A percentile compares a stretch with the other conserved stretches of the same genome.
Evolutionary conservation across 1,139 yeast species (phyloP).

Genomic region (Yamadazyma pseudoaaseri): DNA sequence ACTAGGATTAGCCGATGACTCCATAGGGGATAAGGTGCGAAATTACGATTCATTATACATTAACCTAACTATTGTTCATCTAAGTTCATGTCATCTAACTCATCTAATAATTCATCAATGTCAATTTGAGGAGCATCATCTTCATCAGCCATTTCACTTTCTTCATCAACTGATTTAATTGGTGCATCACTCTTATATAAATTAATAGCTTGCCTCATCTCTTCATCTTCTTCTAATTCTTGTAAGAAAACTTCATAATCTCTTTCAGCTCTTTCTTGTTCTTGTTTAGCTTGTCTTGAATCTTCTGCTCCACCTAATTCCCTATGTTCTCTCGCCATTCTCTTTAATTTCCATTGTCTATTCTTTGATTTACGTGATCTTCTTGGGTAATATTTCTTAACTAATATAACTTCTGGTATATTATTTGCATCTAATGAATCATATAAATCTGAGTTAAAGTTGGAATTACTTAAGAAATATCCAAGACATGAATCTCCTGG

Average conservation of each 20-base stretch:
- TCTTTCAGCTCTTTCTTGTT: conserved; percentile 87
- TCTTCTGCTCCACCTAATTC: conserved; percentile 80
- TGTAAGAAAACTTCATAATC: conserved; percentile 96
- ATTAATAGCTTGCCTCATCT: conserved; percentile 87
- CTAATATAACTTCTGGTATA: conserved; percentile 86
- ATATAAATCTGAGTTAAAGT: conserved; percentile 83
- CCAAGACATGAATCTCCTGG: conserved; percentile 97
- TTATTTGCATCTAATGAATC: conserved; percentile 64
- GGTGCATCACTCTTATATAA: conserved; percentile 67
- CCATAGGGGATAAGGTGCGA: neutral
- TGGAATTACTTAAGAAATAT: conserved; percentile 77
- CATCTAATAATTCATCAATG: conserved; percentile 84
- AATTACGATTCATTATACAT: conserved; percentile 1
- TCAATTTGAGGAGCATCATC: conserved; percentile 77
- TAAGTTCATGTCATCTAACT: conserved; percentile 87
- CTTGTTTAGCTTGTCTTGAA: conserved; percentile 80
- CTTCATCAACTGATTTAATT: conserved; percentile 39
- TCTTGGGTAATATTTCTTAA: conserved; percentile 88
- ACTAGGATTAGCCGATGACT: conserved; percentile 8
- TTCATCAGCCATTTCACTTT: conserved; percentile 51
- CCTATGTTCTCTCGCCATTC: conserved; percentile 95
- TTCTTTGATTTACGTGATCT: conserved; percentile 73
- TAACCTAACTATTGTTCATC: conserved; percentile 34
- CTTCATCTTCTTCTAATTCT: conserved; percentile 96
- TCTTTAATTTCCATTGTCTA: conserved; percentile 93